Evolutionary conservation across 805 yeast genomes (phyloP), one percentile per base, ranked within the genome.

Genomic region (Hanseniaspora pseudoguilliermondii): DNA sequence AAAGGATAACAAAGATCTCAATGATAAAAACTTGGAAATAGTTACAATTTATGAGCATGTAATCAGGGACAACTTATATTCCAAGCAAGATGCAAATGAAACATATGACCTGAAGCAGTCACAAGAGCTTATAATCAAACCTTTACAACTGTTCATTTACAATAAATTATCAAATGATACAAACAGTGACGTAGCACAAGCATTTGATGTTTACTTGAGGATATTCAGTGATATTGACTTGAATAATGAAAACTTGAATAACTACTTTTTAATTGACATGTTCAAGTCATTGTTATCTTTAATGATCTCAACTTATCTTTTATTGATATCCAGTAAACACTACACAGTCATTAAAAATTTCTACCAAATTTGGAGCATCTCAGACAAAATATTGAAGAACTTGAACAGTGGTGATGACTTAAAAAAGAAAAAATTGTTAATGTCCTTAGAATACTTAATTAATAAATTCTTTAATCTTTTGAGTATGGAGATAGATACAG

Each of bases 381-480:
- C 44, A 6, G 55, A 51, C 34, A 29, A n/a, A 15, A 15, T 51
- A 25, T n/a, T 51, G 23, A 36, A 34, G 11, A 42, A 32, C 8
- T 25, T 51, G n/a, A 43, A 51, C 27, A 35, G 13, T 43, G 13
- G 36, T n/a, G 29, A 41, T 23, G 48, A 51, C 4, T 4, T 27
- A n/a, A 36, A 42, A 18, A 51, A 51, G 23, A 51, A 51, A 25
- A 51, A 51, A 23, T 16, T 51, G 5, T 11, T 51, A 4, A 51
- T 51, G n/a, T 51, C 55, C n/a, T 43, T 51, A 25, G 55, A 51
- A 39, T 51, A 51, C 27, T 18, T 51, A 5, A 51, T 51, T 5
- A 51, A 51, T 27, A 51, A 43, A 18, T 51, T n/a, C 18, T 51
- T 51, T n/a, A 51, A 43, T 16, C 18, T 32, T 34, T 25, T 51